A percentile compares a stretch with the other conserved stretches of the same genome.
phyloP scores from a whole-genome alignment of 495 filamentous ascomycete species.

The Penicillium cinerascens region DNA sequence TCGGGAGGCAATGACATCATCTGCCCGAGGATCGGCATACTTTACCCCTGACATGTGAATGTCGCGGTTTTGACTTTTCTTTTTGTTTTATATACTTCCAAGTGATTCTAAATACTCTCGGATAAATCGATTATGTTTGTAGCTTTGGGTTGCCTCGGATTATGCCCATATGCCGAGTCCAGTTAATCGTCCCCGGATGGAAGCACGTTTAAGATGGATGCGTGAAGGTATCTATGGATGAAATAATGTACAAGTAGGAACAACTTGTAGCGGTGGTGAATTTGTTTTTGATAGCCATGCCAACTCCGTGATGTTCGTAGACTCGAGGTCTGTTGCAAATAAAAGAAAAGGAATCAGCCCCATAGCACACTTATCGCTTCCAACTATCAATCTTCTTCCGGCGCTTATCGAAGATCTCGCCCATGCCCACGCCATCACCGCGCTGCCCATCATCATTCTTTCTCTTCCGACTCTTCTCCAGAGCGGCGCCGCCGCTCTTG shows the following conservation, averaged over 20 bases:
- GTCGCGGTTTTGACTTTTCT: not conserved
- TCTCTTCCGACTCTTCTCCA: conserved; percentile 82
- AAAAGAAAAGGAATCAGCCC: not conserved
- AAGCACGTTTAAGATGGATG: not conserved
- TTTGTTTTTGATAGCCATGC: not conserved
- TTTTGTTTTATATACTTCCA: too few relatives aligned
- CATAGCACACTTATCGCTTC: conserved; percentile 31
- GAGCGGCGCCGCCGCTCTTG: conserved; percentile 48
- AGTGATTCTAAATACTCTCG: too few relatives aligned
- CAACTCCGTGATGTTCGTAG: conserved; percentile 8
- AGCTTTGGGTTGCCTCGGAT: too few relatives aligned
- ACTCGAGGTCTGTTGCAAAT: not conserved
- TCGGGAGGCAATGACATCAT: conserved; percentile 18
- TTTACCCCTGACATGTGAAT: conserved; percentile 13
- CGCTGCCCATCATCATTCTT: conserved; percentile 57
- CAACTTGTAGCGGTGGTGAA: not conserved
- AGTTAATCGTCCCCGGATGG: too few relatives aligned
- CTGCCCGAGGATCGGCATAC: too few relatives aligned
- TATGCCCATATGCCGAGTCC: too few relatives aligned
- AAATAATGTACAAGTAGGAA: not conserved
- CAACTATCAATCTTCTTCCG: conserved; percentile 65
- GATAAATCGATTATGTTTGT: too few relatives aligned
- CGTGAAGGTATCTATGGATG: not conserved
- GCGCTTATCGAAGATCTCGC: conserved; percentile 70
- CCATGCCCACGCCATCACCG: conserved; percentile 54